Base-by-base conservation (phyloP, 2,329 filamentous ascomycete species). In the Colletotrichum sidae region DNA sequence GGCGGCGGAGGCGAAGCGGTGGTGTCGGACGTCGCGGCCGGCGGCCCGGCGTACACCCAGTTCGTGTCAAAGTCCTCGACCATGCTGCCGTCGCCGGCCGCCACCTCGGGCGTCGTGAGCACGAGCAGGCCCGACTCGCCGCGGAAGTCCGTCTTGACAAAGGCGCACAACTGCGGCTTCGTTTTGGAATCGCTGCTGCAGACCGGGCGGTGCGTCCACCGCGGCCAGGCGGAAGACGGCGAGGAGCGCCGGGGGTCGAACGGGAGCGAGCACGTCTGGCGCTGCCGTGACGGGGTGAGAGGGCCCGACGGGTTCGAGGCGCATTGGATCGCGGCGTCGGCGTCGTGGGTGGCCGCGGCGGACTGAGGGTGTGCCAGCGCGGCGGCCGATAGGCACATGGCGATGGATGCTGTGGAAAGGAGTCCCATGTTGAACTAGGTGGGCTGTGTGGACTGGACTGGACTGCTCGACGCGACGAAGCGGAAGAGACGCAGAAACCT, bases 131-230 rank as follows among this genome's bases (percentile, higher is more conserved):
- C 54, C 10, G 59, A 55, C 3, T 45, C 33, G 4, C 68, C 63
- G 9, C 50, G 63, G 56, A 69, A 68, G 52, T 57, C 38, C 2
- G 60, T 42, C 41, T 63, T 60, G 25, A 67, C 64, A 44, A 64
- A 69, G 41, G 67, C 62, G 67, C 66, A 69, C 3, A 55, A 60
- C 3, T 34, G 45, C 8, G 51, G 15, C 0, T 53, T 50, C 3
- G 38, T 33, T 8, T 51, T 62, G 1, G 46, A n/a, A n/a, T n/a
- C n/a, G 12, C 55, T 44, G 13, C 57, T 60, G 46, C 68, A 69
- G 25, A 67, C 46, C 2, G 66, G 58, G 9, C n/a, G 11, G 10
- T 65, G 67, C 11, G 68, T 69, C 68, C 68, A 69, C 1, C 62
- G 50, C 5, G 10, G 12, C 25, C 50, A 38, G 3, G 3, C 8